Evolutionary conservation across 2,329 filamentous ascomycete genomes (phyloP), one percentile per base, ranked within the genome.

Genomic region (Cryphonectria carpinicola): DNA sequence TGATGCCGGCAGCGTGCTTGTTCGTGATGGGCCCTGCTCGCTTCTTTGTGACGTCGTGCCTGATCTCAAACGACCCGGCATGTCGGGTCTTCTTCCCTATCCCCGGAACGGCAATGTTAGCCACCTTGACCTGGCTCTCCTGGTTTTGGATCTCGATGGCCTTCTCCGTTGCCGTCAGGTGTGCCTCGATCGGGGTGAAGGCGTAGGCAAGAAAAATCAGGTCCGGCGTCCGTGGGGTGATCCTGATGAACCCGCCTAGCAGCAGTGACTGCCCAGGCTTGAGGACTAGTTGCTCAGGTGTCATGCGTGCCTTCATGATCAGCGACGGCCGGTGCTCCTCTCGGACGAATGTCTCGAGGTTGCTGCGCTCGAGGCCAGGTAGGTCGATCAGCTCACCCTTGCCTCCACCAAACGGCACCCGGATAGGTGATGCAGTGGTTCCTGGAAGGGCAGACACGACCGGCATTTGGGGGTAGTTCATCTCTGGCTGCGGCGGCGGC

Each of bases 381-480:
- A 99, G 86, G 78, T 99, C 96, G 76, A 99, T 93, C 46, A 99
- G 85, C 80, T 99, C 97, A 69, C 96, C 96, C 76, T 89, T 92
- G 35, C 93, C 92, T 71, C 89, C 89, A 62, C 95, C 95, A 78
- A 96, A 99, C 0, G 94, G 94, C 25, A 98, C 89, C 39, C 96
- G 91, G 75, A 99, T 98, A 0, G 96, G 96, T 0, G 94, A 97
- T 1, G 95, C 96, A 0, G 96, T 99, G 0, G 96, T 99, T 13
- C 97, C 96, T 0, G 96, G 93, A 3, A 98, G 85, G 5, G 93
- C 88, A 0, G 94, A 97, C 1, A 97, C 92, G 14, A 97, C 82
- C 1, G 95, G 95, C 87, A 98, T 95, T 22, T 89, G 84, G 6
- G 95, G 95, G 76, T 91, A 98, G 66, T 91, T 86, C 2, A 88